Evolutionary conservation across 805 yeast species (phyloP).

Genomic region (Kuraishia piskuri): DNA sequence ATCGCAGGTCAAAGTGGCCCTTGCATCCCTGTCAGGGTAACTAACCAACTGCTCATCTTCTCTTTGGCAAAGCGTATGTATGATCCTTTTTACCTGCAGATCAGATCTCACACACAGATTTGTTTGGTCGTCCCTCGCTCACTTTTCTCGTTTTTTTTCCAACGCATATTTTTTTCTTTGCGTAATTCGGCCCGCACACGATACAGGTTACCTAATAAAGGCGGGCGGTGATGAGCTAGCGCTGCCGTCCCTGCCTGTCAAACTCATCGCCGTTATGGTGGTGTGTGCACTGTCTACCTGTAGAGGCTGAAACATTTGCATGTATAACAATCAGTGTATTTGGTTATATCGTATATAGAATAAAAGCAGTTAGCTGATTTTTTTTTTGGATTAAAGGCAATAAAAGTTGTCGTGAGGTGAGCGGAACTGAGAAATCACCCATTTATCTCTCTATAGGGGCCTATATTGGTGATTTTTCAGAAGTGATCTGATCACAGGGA

Average conservation of each 20-base stretch:
- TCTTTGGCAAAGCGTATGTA: no score
- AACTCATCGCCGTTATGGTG: neutral
- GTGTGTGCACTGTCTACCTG: neutral
- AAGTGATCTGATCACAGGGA: neutral
- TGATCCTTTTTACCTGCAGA: no score
- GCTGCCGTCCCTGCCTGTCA: neutral
- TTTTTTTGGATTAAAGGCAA: no score
- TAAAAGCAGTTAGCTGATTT: no score
- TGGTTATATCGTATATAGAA: no score
- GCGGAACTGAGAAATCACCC: no score
- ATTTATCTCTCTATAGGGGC: no score
- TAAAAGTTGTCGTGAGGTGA: no score
- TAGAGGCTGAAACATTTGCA: neutral
- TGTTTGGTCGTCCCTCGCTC: neutral
- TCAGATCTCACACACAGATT: no score
- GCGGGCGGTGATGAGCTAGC: constrained; percentile 2
- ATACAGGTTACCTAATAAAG: constrained; percentile 8
- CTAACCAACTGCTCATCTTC: neutral
- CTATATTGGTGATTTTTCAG: neutral
- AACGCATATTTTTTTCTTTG: neutral
- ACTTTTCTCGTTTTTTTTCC: neutral
- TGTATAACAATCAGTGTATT: neutral
- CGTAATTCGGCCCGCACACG: neutral
- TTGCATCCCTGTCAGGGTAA: neutral
- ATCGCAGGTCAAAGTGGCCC: neutral